Percentiles rank a stretch among this genome's conserved stretches.
Evolutionary conservation across 2,329 filamentous ascomycete genomes (phyloP).

Genomic region (Fusarium sp.): DNA sequence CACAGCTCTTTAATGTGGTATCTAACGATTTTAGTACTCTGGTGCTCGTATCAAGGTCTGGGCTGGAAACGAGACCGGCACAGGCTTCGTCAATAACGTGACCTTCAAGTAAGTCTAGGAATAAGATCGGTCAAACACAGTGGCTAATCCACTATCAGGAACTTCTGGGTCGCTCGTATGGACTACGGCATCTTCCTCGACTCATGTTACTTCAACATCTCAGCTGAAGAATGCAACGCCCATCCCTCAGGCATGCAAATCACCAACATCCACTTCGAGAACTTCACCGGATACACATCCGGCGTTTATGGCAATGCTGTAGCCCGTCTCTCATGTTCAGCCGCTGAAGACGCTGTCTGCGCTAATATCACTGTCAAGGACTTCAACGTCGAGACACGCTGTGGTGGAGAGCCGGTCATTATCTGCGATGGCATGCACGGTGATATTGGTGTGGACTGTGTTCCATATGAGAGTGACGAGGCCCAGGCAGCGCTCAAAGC

Average conservation of each 20-base stretch:
- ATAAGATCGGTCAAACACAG: rapidly evolving
- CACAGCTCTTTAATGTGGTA: rapidly evolving
- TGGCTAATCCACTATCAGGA: slow-evolving; percentile 49
- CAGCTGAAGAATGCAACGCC: slow-evolving; percentile 64
- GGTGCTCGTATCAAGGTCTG: slow-evolving; percentile 74
- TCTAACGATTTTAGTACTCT: slow-evolving; percentile 50
- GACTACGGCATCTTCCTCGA: slow-evolving; percentile 72
- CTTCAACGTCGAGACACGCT: slow-evolving; percentile 61
- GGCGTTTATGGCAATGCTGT: slow-evolving; percentile 70
- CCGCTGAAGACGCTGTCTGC: slow-evolving; percentile 67
- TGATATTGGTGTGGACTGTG: slow-evolving; percentile 33
- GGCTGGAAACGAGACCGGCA: slow-evolving; percentile 71
- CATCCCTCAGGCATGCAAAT: slow-evolving; percentile 72
- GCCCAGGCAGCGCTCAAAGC: slow-evolving; percentile 9
- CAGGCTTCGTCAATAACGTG: slow-evolving; percentile 73
- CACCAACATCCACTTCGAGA: slow-evolving; percentile 71
- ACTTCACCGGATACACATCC: slow-evolving; percentile 70
- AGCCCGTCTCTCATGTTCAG: slow-evolving; percentile 69
- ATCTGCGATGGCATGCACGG: slow-evolving; percentile 38
- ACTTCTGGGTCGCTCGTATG: slow-evolving; percentile 72
- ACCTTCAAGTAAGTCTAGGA: slow-evolving; percentile 61
- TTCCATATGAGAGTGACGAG: slow-evolving; percentile 32
- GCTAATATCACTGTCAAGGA: slow-evolving; percentile 68
- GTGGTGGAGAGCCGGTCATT: slow-evolving; percentile 24
- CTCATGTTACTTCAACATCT: slow-evolving; percentile 73